Conservation (phyloP, 2,329 filamentous ascomycete genomes). For the Raffaelea albimanens region DNA sequence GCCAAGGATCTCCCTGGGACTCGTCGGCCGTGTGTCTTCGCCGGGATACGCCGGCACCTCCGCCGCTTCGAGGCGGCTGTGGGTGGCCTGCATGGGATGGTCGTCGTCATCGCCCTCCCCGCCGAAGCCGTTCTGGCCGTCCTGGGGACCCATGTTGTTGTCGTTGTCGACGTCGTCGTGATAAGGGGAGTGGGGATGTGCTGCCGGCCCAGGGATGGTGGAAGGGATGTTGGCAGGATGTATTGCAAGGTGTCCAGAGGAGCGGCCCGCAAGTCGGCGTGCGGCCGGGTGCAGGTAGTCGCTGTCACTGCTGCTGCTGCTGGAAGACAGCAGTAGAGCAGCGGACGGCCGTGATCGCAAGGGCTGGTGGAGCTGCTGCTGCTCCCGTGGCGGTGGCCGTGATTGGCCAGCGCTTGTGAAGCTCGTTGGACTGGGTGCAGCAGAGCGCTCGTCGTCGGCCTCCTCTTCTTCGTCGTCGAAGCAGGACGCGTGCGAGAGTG, state of each 20-base stretch:
- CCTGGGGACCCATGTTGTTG: slow-evolving; percentile 3
- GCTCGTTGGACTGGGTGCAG: slow-evolving; percentile 17
- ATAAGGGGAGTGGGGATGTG: background rate
- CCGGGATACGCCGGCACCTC: slow-evolving; percentile 52
- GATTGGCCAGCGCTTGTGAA: background rate
- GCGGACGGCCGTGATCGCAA: too few species aligned
- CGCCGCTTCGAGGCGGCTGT: slow-evolving; percentile 21
- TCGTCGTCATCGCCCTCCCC: slow-evolving; percentile 1
- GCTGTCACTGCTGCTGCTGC: background rate
- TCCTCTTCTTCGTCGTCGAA: too few species aligned
- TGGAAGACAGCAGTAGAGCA: background rate
- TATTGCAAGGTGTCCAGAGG: background rate
- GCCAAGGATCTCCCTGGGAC: slow-evolving; percentile 74
- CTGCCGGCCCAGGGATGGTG: too few species aligned
- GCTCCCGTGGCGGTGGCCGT: background rate
- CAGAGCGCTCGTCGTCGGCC: slow-evolving; percentile 60
- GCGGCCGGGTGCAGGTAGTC: background rate
- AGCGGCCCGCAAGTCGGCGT: background rate
- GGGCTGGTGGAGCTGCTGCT: too few species aligned
- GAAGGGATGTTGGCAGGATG: too few species aligned
- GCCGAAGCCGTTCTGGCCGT: background rate
- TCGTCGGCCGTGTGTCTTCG: slow-evolving; percentile 85
- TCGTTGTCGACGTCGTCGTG: background rate
- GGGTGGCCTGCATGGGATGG: background rate
- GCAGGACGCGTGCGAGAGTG: slow-evolving; percentile 49